Conservation (phyloP, 352 stramenopile genomes). For the Globisporangium parvum region DNA sequence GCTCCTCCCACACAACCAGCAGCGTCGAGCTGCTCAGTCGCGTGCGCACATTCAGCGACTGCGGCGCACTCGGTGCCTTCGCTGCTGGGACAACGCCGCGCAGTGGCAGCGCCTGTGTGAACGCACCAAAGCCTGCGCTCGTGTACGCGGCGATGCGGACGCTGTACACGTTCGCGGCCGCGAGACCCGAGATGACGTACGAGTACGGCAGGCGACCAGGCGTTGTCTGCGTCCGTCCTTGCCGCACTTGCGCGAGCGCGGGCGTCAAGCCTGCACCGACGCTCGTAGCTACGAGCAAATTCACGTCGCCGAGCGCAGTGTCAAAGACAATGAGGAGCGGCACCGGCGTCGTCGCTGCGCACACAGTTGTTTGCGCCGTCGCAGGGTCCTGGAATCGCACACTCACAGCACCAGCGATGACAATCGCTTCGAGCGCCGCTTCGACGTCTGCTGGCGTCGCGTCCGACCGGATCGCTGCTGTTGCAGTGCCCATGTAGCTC, state of each 20-base stretch:
- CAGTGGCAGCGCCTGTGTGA: slow-evolving; percentile 33
- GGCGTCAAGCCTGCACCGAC: slow-evolving; percentile 10
- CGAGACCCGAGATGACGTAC: slow-evolving; percentile 77
- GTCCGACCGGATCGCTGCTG: slow-evolving; percentile 32
- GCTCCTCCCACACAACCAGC: slow-evolving; percentile 70
- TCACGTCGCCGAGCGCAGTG: slow-evolving; percentile 46
- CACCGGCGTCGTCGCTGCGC: slow-evolving; percentile 20
- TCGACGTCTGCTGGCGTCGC: slow-evolving; percentile 31
- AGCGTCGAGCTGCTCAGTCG: slow-evolving; percentile 54
- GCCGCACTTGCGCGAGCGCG: slow-evolving; percentile 30
- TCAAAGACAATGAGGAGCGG: slow-evolving; percentile 51
- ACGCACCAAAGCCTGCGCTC: slow-evolving; percentile 87
- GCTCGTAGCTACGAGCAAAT: slow-evolving; percentile 13
- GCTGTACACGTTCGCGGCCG: slow-evolving; percentile 73
- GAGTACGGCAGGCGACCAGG: slow-evolving; percentile 79
- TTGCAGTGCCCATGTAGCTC: slow-evolving; percentile 47
- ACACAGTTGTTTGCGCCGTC: slow-evolving; percentile 37
- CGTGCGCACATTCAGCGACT: slow-evolving; percentile 75
- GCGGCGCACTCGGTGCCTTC: slow-evolving; percentile 56
- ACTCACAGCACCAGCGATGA: slow-evolving; percentile 49
- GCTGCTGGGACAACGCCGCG: slow-evolving; percentile 27
- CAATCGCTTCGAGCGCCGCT: slow-evolving; percentile 45
- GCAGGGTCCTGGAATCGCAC: slow-evolving; percentile 31
- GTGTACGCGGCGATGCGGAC: slow-evolving; percentile 93
- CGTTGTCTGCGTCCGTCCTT: slow-evolving; percentile 45